Conservation (phyloP, 2,329 filamentous ascomycete species). For the Cytospora paraplurivora region DNA sequence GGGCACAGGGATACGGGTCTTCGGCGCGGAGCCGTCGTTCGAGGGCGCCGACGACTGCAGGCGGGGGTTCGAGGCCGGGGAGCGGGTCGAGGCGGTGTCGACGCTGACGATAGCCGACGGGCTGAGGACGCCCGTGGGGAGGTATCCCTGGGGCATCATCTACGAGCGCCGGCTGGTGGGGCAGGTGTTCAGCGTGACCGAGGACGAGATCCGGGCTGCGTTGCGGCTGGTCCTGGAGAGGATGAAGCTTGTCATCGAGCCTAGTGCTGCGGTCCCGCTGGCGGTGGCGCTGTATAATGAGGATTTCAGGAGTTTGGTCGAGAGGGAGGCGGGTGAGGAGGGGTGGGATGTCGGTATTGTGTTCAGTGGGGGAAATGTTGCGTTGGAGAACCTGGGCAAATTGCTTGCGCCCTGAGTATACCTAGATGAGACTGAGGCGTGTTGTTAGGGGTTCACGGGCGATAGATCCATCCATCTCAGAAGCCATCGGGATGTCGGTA, state of each 20-base stretch:
- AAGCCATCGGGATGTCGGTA: too few relatives aligned
- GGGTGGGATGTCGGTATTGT: slow-evolving; percentile 73
- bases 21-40: slow-evolving; percentile 82
- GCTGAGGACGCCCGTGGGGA: slow-evolving; percentile 78
- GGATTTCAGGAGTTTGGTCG: slow-evolving; percentile 73
- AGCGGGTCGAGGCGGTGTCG: slow-evolving; percentile 68
- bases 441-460: background rate
- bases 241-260: slow-evolving; percentile 89
- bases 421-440: too few relatives aligned
- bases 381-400: slow-evolving; percentile 54
- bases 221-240: slow-evolving; percentile 80
- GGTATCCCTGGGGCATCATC: slow-evolving; percentile 76
- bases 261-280: slow-evolving; percentile 80
- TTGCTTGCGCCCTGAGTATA: slow-evolving; percentile 44
- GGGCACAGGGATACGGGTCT: slow-evolving; percentile 73
- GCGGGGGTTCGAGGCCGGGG: slow-evolving; percentile 65
- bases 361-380: slow-evolving; percentile 63
- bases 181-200: slow-evolving; percentile 72
- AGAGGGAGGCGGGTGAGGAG: slow-evolving; percentile 67
- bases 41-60: slow-evolving; percentile 83
- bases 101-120: slow-evolving; percentile 87
- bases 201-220: slow-evolving; percentile 78
- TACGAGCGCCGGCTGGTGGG: slow-evolving; percentile 69
- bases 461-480: background rate
- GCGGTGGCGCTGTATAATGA: slow-evolving; percentile 84